Evolutionary conservation across 345 rosid genomes (phyloP), one percentile per base, ranked within the genome.

Genomic region (Microthlaspi erraticum): DNA sequence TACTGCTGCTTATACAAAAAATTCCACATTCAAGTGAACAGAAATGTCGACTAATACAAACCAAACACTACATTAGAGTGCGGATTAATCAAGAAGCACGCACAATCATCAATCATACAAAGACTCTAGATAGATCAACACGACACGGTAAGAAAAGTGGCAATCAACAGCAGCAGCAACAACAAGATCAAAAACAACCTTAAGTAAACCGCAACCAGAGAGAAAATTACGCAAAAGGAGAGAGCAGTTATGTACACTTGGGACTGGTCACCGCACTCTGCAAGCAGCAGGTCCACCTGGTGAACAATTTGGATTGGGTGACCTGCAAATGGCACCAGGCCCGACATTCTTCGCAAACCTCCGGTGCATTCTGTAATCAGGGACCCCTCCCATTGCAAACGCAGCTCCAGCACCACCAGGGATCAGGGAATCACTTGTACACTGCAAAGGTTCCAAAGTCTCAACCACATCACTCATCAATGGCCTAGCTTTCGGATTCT

Each of bases 401-500:
- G 85, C 83, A 20, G 83, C 66, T 31, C 60, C 64, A 45, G 78
- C 71, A 29, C 78, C 59, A 70, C 72, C 73, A 36, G 87, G 75
- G 36, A 77, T 55, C 33, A 81, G 56, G 64, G 81, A 66, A 50
- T 83, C 87, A 32, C 67, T 68, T 38, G 79, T 72, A 59, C 88
- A 86, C 74, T 93, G 97, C 73, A 88, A 77, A 67, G 99, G 96
- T 77, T 89, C 96, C 80, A 93, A 54, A 51, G 98, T 91, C 81
- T 93, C 96, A 16, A 91, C 98, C 48, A 93, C 97, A 51, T 93
- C 98, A 36, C 97, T 88, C 98, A 90, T 93, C 68, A 93, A 72
- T 31, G 98, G 98, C 73, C 97, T 89, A 38, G 98, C 98, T 81
- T 93, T 93, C 2, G 97, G 97, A 78, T 93, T 93, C 77, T 87